Base-by-base conservation (phyloP, 306 rosid species). In the Canavalia ensiformis region DNA sequence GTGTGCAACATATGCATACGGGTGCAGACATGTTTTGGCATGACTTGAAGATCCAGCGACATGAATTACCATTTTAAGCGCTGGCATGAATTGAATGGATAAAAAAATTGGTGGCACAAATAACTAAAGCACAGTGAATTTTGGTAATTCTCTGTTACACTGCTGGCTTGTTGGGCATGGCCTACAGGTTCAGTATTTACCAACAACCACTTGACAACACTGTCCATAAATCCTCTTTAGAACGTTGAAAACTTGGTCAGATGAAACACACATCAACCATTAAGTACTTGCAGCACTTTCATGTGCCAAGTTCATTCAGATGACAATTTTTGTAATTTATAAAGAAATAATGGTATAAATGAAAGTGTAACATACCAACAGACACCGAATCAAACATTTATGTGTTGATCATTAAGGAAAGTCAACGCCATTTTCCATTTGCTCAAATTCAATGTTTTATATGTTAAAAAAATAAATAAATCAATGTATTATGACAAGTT, bases 161-260 rank as follows among this genome's bases (percentile, higher is more conserved):
- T 79, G 86, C 56, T 82, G 56, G 72, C 30, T 77, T 81, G 87
- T 70, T 84, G 88, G 84, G 80, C 82, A 81, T 87, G 97, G 44
- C 85, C 87, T 86, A 62, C 87, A 31, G 55, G 52, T 68, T 78
- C 75, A 46, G 72, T 76, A 57, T 62, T 42, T 55, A 62, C 70
- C 69, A 68, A 50, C 73, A 72, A 45, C 6, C 85, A 69, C 72
- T 54, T 57, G 31, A 58, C 78, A 76, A 69, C 72, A 76, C 75
- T 82, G 88, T 85, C 83, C 60, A 35, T 4, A 35, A 54, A 18
- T 42, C 42, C 74, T 39, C 65, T 71, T 39, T 79, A 76, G 29
- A 25, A 66, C 80, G 73, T 37, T 57, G 68, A 70, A 51, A 70
- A 67, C 33, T 51, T 79, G 57, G 50, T 65, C 65, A 78, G 51